Percentiles rank a stretch among this genome's conserved stretches.
Conservation (phyloP, 495 filamentous ascomycete species). For the Hypoxylon fuscum region DNA sequence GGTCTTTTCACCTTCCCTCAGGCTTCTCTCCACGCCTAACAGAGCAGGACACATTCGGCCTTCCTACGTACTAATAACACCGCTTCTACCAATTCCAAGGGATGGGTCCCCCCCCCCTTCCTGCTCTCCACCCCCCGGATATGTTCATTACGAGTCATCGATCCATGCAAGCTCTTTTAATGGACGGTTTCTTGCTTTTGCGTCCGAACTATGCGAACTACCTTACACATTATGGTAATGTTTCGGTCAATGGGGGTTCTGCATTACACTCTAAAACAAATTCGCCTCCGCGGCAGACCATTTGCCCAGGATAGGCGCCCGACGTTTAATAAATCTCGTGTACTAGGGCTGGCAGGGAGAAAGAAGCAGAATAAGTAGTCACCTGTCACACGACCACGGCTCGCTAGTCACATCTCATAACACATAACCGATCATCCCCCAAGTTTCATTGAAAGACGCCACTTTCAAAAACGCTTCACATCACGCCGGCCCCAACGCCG, state of each 20-base stretch:
- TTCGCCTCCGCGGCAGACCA: conserved; percentile 22
- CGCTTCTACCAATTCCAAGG: conserved; percentile 29
- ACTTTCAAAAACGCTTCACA: conserved; percentile 29
- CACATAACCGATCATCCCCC: conserved; percentile 27
- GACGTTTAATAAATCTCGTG: conserved; percentile 17
- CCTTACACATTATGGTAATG: conserved; percentile 11
- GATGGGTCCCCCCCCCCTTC: too few species aligned
- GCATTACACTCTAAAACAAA: conserved; percentile 10
- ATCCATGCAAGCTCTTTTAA: conserved; percentile 37
- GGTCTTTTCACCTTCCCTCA: conserved; percentile 38
- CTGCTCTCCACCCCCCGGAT: conserved; percentile 19
- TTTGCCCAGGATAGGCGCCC: conserved; percentile 18
- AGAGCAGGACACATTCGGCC: conserved; percentile 19
- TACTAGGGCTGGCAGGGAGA: conserved; percentile 3
- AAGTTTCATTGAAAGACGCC: conserved; percentile 34
- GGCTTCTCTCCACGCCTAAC: conserved; percentile 23
- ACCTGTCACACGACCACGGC: conserved; percentile 39
- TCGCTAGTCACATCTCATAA: conserved; percentile 40
- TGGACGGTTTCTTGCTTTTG: conserved; percentile 32
- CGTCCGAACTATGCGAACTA: conserved; percentile 39
- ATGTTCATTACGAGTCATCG: conserved; percentile 38
- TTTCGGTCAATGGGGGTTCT: conserved; percentile 9
- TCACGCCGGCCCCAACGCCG: conserved; percentile 53
- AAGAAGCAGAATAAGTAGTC: background rate
- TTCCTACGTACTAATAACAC: conserved; percentile 22